Percentiles rank a stretch among this genome's conserved stretches.
These are phyloP conservation scores for Coniochaeta hoffmannii DNA, from an alignment of 2,329 filamentous ascomycete genomes.

Conservation along the genomic window DNA sequence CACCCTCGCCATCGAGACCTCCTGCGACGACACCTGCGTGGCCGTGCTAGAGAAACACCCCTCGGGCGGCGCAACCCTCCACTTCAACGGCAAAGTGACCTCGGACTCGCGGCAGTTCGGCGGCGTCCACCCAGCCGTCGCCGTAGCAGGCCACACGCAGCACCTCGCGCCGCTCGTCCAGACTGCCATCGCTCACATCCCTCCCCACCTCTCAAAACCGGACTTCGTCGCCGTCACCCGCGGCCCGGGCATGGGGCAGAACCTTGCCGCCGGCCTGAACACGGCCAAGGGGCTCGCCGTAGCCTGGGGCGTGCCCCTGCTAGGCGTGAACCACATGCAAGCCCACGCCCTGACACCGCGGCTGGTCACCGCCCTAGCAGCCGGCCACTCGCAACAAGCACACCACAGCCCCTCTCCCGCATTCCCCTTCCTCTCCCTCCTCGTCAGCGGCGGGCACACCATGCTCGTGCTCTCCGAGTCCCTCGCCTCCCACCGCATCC, in stretches of 20 bases:
- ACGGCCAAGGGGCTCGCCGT: slow-evolving; percentile 81
- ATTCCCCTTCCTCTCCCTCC: slow-evolving; percentile 82
- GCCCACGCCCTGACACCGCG: slow-evolving; percentile 87
- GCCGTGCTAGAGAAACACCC: slow-evolving; percentile 61
- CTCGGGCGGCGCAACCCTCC: slow-evolving; percentile 44
- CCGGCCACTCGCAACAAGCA: not conserved
- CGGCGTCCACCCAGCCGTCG: slow-evolving; percentile 73
- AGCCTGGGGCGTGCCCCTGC: slow-evolving; percentile 73
- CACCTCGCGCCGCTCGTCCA: slow-evolving; percentile 62
- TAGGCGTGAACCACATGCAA: slow-evolving; percentile 96
- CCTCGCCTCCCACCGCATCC: slow-evolving; percentile 61
- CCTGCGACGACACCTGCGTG: slow-evolving; percentile 90
- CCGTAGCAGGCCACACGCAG: slow-evolving; percentile 68
- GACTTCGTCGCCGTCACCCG: slow-evolving; percentile 87
- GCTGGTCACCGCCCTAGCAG: slow-evolving; percentile 55
- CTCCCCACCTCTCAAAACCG: slow-evolving; percentile 13
- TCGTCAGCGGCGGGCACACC: slow-evolving; percentile 90
- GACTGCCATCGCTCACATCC: slow-evolving; percentile 43
- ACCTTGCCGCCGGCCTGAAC: slow-evolving; percentile 70
- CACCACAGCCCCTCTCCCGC: slow-evolving; percentile 29
- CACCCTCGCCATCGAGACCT: slow-evolving; percentile 61
- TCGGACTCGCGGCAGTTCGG: slow-evolving; percentile 67
- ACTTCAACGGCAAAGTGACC: slow-evolving; percentile 76
- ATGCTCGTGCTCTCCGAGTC: slow-evolving; percentile 69
- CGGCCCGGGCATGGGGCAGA: slow-evolving; percentile 81